These are phyloP conservation scores for Talaromyces atroroseus DNA, from an alignment of 2,329 filamentous ascomycete genomes.

Conservation along the genomic window DNA sequence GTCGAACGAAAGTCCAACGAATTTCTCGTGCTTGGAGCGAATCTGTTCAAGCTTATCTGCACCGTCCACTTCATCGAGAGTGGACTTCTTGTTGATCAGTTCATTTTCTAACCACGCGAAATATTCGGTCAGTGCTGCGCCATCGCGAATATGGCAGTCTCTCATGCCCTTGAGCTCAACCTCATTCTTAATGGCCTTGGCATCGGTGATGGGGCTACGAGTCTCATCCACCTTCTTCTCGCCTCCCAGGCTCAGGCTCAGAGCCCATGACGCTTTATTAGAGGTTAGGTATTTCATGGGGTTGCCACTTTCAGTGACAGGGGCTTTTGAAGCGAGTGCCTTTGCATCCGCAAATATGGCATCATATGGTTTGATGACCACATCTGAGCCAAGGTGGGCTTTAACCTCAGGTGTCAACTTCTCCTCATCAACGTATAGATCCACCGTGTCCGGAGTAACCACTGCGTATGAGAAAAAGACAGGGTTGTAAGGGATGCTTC, in stretches of 20 bases:
- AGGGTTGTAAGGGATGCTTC: constrained; percentile 88
- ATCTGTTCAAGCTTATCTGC: constrained; percentile 78
- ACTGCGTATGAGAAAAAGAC: constrained; percentile 97
- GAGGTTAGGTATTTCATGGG: constrained; percentile 71
- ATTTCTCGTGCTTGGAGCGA: constrained; percentile 60
- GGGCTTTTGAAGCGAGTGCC: constrained; percentile 48
- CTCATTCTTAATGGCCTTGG: constrained; percentile 92
- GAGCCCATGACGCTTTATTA: constrained; percentile 85
- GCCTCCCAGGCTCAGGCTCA: constrained; percentile 79
- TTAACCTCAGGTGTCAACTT: constrained; percentile 68
- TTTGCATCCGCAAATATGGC: constrained; percentile 74
- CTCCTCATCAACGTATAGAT: constrained; percentile 74
- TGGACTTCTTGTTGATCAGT: constrained; percentile 64
- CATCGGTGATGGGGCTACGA: constrained; percentile 79
- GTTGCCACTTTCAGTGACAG: constrained; percentile 34
- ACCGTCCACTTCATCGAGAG: constrained; percentile 81
- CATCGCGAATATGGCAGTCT: constrained; percentile 87
- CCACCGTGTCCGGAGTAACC: constrained; percentile 68
- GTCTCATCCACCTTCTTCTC: constrained; percentile 79
- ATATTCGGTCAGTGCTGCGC: constrained; percentile 82
- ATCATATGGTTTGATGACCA: constrained; percentile 75
- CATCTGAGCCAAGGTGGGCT: constrained; percentile 62
- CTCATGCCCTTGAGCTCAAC: constrained; percentile 89
- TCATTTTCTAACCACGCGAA: constrained; percentile 97
- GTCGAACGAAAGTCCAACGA: constrained; percentile 85